These are phyloP conservation scores for Myxozyma mucilagina DNA, from an alignment of 805 yeast species.

Conservation along the genomic window DNA sequence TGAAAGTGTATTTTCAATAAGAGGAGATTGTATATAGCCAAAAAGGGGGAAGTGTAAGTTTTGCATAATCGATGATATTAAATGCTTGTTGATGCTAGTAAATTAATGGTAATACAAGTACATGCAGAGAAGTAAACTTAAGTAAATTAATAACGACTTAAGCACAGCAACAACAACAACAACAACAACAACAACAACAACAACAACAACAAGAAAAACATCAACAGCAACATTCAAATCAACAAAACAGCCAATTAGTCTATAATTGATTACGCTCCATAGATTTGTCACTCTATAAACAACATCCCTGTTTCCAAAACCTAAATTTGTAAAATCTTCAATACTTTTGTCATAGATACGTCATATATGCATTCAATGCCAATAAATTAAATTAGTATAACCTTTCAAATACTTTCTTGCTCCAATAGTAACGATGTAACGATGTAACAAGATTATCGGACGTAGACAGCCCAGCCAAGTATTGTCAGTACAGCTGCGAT, in stretches of 20 bases:
- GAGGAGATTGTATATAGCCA: not conserved
- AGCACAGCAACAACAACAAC: not conserved
- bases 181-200: not conserved
- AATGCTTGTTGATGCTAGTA: not conserved
- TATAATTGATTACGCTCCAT: not conserved
- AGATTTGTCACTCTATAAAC: no score
- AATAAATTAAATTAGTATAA: no score
- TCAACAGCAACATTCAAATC: no score
- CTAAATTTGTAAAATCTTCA: no score
- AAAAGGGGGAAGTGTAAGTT: not conserved
- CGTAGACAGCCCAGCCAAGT: conserved; percentile 27
- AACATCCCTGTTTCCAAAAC: no score
- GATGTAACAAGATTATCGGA: conserved; percentile 1
- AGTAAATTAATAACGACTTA: not conserved
- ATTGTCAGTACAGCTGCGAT: not conserved
- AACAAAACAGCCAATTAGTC: no score
- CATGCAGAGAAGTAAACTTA: not conserved
- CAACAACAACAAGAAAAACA: not conserved
- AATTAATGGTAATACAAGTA: not conserved
- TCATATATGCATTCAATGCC: no score
- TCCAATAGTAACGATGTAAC: not conserved
- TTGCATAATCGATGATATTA: no score
- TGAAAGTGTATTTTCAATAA: not conserved
- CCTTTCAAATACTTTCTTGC: not conserved
- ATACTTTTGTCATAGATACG: no score